phyloP scores from a whole-genome alignment of 805 yeast genomes.

The Blastobotrys attinorum region DNA sequence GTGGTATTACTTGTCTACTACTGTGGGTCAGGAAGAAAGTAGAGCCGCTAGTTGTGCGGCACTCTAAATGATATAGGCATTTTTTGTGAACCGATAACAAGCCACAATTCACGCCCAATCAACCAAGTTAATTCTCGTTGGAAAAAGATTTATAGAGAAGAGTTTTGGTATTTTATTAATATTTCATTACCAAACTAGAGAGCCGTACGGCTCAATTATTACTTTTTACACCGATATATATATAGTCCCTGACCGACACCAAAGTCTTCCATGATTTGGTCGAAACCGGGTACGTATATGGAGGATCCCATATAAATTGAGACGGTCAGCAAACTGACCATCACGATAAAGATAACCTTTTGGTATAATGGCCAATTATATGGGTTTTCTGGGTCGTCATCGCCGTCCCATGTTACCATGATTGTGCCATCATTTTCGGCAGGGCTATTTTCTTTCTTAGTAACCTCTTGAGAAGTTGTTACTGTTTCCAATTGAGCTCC shows the following conservation, averaged over 20 bases:
- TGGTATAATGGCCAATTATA: constrained; percentile 41
- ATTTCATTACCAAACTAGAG: no score
- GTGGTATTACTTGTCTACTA: no score
- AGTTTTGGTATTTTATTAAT: no score
- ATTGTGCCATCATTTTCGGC: neutral
- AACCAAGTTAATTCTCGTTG: no score
- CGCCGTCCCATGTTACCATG: constrained; percentile 17
- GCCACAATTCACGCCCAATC: no score
- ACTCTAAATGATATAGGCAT: no score
- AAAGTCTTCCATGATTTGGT: constrained; percentile 37
- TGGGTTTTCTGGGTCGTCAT: constrained; percentile 46
- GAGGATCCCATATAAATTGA: constrained; percentile 49
- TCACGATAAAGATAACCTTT: constrained; percentile 33
- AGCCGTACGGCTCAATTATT: no score
- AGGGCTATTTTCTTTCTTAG: constrained; percentile 6
- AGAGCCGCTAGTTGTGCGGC: no score
- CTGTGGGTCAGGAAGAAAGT: no score
- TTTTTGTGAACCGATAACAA: no score
- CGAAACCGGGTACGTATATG: constrained; percentile 43
- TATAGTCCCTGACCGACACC: constrained; percentile 34
- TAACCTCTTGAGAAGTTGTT: neutral
- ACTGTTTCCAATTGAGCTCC: neutral
- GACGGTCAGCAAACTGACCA: constrained; percentile 37
- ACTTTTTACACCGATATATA: no score
- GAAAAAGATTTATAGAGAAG: no score